Evolutionary conservation across 306 rosid species (phyloP).

Genomic region (Dryas drummondii): DNA sequence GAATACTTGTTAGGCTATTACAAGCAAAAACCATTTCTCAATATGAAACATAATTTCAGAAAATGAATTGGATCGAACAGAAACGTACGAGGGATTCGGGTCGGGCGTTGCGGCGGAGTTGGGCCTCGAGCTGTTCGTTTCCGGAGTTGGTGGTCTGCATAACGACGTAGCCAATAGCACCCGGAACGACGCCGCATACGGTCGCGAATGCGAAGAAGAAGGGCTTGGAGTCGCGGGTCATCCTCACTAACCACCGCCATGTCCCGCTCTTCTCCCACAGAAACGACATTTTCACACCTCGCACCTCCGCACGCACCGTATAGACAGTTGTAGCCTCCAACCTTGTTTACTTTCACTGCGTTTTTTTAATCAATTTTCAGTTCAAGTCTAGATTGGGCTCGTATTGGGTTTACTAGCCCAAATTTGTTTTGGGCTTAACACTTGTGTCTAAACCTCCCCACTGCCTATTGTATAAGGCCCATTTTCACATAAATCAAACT

Average conservation of each 20-base stretch:
- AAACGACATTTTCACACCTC: conserved; percentile 38
- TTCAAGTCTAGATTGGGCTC: background rate
- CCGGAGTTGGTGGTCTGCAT: conserved; percentile 72
- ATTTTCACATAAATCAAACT: too few species aligned
- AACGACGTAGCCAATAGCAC: conserved; percentile 72
- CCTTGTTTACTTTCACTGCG: background rate
- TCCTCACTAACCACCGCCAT: conserved; percentile 76
- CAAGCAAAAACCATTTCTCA: background rate
- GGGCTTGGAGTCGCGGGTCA: conserved; percentile 78
- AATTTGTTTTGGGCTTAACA: too few species aligned
- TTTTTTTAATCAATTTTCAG: background rate
- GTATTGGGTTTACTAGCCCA: background rate
- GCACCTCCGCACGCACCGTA: background rate
- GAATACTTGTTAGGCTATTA: background rate
- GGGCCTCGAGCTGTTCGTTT: conserved; percentile 69
- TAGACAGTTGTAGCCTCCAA: too few species aligned
- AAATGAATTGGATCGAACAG: background rate
- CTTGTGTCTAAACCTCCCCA: too few species aligned
- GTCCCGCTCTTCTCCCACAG: conserved; percentile 62
- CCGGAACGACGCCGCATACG: conserved; percentile 83
- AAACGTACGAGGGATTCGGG: conserved; percentile 63
- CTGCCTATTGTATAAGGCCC: too few species aligned
- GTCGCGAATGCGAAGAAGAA: conserved; percentile 87
- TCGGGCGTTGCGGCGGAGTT: conserved; percentile 77
- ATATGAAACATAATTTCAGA: background rate